Conservation (phyloP, 192 early-diverging fungal species). For the Jimgerdemannia lactiflua region DNA sequence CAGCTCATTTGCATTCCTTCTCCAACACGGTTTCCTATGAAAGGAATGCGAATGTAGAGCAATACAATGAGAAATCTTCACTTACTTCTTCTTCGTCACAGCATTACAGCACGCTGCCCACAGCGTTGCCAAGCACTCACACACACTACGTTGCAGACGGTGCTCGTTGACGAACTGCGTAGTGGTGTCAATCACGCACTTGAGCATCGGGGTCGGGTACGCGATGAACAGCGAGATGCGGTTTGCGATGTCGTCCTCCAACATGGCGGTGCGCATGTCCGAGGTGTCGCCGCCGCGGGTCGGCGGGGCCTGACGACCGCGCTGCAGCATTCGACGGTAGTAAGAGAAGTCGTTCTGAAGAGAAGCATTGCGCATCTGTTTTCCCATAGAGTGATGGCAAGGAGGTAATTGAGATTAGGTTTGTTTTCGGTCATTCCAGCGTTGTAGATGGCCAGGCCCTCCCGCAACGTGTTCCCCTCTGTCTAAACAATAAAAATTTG, state of each 20-base stretch:
- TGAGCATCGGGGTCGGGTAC: slow-evolving; percentile 91
- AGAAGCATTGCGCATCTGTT: slow-evolving; percentile 28
- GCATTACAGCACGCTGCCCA: slow-evolving; percentile 76
- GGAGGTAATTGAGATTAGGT: neutral
- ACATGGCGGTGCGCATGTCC: slow-evolving; percentile 57
- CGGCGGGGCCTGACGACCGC: slow-evolving; percentile 49
- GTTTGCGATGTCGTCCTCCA: slow-evolving; percentile 88
- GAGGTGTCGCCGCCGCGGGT: slow-evolving; percentile 7
- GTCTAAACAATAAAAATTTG: neutral
- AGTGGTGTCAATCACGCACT: slow-evolving; percentile 80
- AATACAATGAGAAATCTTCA: neutral
- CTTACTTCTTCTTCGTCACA: slow-evolving; percentile 63
- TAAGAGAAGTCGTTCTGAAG: slow-evolving; percentile 98
- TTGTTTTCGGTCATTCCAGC: neutral
- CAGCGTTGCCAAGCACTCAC: slow-evolving; percentile 74
- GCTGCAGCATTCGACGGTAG: slow-evolving; percentile 86
- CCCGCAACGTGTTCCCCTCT: neutral
- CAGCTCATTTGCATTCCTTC: no score
- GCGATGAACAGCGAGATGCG: slow-evolving; percentile 97
- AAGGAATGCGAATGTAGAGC: no score
- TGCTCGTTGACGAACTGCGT: slow-evolving; percentile 60
- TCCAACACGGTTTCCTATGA: no score
- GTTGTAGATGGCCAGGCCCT: slow-evolving; percentile 13
- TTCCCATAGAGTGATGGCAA: neutral
- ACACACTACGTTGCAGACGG: slow-evolving; percentile 45